Conservation (phyloP, 108 stramenopile species). For the Fistulifera solaris region DNA sequence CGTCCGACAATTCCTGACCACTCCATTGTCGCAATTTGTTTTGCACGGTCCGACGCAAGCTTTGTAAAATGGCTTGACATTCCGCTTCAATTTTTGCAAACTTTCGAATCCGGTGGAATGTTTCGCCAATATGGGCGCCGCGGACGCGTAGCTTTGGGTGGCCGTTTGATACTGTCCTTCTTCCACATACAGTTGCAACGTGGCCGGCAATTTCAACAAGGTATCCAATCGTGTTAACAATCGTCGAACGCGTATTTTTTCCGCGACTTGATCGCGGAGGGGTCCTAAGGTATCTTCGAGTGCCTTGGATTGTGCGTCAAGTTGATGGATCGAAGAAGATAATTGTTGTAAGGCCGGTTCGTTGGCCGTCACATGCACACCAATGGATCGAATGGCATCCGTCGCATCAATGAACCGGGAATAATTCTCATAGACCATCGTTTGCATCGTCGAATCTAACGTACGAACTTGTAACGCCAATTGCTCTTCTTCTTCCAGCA, state of each 20-base stretch:
- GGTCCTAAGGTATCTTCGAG: slow-evolving; percentile 44
- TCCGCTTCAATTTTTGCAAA: slow-evolving; percentile 72
- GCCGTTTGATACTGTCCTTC: slow-evolving; percentile 52
- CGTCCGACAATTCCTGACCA: slow-evolving; percentile 17
- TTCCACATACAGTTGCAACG: slow-evolving; percentile 39
- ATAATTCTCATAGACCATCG: slow-evolving; percentile 99
- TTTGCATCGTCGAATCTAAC: slow-evolving; percentile 95
- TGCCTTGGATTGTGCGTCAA: slow-evolving; percentile 19
- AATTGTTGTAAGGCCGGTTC: slow-evolving; percentile 37
- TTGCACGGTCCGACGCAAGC: slow-evolving; percentile 31
- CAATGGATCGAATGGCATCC: slow-evolving; percentile 88
- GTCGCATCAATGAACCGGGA: slow-evolving; percentile 97
- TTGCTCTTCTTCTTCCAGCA: slow-evolving; percentile 66
- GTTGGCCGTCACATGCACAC: slow-evolving; percentile 50
- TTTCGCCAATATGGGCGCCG: slow-evolving; percentile 57
- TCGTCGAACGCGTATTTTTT: slow-evolving; percentile 72
- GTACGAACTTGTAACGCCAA: slow-evolving; percentile 70
- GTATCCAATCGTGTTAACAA: slow-evolving; percentile 68
- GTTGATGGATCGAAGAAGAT: slow-evolving; percentile 28
- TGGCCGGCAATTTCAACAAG: slow-evolving; percentile 63
- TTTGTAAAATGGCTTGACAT: slow-evolving; percentile 47
- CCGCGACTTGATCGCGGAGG: slow-evolving; percentile 65
- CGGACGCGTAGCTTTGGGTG: slow-evolving; percentile 42
- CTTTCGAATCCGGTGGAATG: slow-evolving; percentile 79
- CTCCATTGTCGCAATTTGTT: slow-evolving; percentile 59